These are phyloP conservation scores for Globisporangium acanthophoron DNA, from an alignment of 352 stramenopile genomes.

Conservation along the genomic window DNA sequence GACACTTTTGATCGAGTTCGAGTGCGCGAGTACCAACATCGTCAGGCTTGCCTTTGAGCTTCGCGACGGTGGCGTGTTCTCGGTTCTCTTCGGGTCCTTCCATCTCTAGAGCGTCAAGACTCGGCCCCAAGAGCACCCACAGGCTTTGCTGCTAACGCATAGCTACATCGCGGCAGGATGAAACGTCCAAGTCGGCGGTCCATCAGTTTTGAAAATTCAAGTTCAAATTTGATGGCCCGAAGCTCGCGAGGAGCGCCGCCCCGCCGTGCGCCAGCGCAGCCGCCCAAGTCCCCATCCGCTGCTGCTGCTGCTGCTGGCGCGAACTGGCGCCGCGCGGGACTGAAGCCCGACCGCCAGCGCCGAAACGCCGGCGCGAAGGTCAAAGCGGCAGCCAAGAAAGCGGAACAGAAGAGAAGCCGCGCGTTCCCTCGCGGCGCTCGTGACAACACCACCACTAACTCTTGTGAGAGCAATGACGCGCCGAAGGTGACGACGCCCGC, in stretches of 20 bases:
- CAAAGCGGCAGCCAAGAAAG: conserved; percentile 6
- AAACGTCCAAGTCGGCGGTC: no score
- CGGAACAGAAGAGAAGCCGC: not conserved
- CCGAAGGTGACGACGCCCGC: not conserved
- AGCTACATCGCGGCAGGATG: no score
- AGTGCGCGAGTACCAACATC: no score
- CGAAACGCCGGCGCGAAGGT: conserved; percentile 2
- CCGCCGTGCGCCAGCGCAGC: no score
- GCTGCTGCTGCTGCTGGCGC: not conserved
- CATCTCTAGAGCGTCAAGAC: no score
- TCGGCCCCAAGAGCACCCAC: no score
- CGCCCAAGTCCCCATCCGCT: not conserved
- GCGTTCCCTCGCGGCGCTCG: conserved; percentile 5
- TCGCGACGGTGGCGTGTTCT: no score
- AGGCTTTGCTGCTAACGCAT: no score
- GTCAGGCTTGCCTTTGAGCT: no score
- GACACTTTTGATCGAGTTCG: no score
- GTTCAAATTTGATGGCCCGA: not conserved
- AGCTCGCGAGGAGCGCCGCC: not conserved
- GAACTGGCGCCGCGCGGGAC: not conserved
- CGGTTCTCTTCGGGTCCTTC: no score
- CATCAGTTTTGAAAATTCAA: no score
- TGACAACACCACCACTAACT: not conserved
- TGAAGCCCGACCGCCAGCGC: not conserved
- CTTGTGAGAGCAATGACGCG: not conserved